phyloP scores from a whole-genome alignment of 305 asterid species.

The Euphrasia arctica region DNA sequence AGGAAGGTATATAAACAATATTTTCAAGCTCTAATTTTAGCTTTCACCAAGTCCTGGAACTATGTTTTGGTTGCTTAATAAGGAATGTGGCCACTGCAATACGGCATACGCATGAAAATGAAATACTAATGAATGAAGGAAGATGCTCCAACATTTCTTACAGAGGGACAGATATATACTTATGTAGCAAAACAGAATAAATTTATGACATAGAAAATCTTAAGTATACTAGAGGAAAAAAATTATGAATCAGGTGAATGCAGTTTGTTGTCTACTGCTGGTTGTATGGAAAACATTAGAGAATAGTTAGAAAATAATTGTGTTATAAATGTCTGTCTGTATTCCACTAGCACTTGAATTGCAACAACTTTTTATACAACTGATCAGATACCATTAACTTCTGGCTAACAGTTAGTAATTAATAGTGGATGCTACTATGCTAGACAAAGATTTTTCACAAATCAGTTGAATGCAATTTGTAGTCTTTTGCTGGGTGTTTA shows the following conservation, averaged over 20 bases:
- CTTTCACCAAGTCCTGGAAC: slow-evolving; percentile 11
- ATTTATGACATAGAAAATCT: slow-evolving; percentile 5
- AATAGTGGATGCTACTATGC: not conserved
- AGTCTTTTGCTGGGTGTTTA: no score
- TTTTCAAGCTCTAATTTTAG: slow-evolving; percentile 1
- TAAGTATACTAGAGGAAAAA: not conserved
- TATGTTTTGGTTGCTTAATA: slow-evolving; percentile 10
- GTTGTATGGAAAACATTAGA: not conserved
- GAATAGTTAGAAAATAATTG: not conserved
- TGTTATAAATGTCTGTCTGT: no score
- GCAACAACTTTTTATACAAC: no score
- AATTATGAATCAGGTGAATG: not conserved
- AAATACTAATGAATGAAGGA: slow-evolving; percentile 10
- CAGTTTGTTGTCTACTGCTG: not conserved
- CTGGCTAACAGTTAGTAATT: slow-evolving; percentile 7
- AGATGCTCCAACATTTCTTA: slow-evolving; percentile 8
- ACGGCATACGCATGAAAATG: not conserved
- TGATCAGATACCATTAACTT: not conserved
- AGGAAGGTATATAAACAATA: not conserved
- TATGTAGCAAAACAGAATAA: slow-evolving; percentile 4
- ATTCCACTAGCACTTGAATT: not conserved
- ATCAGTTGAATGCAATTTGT: no score
- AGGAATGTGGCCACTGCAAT: slow-evolving; percentile 1
- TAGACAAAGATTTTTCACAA: not conserved
- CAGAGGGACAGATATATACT: slow-evolving; percentile 7